Conservation (phyloP, 768 basidiomycete genomes). For the Hericium rajendrae region DNA sequence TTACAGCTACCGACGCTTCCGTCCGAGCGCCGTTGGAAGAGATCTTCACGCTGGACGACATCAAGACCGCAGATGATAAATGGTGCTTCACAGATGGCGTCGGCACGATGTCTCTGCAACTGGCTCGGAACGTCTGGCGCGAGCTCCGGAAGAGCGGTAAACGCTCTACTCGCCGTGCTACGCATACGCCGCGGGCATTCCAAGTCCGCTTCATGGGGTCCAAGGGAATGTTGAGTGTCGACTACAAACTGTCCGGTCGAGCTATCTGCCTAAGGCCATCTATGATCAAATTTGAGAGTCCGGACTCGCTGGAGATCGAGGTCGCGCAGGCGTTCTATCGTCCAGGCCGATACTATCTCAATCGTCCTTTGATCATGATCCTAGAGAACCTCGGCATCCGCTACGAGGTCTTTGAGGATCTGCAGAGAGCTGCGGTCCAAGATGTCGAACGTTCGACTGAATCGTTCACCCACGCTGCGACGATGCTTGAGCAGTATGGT, state of each 20-base stretch:
- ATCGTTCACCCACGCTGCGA: constrained; percentile 36
- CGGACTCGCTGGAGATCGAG: constrained; percentile 39
- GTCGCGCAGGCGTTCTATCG: constrained; percentile 56
- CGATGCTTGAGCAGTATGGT: constrained; percentile 45
- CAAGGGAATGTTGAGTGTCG: constrained; percentile 57
- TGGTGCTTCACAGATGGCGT: constrained; percentile 65
- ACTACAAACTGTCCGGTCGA: constrained; percentile 40
- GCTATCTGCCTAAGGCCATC: constrained; percentile 43
- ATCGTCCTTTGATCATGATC: constrained; percentile 62
- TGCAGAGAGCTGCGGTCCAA: constrained; percentile 43
- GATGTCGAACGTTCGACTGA: constrained; percentile 34
- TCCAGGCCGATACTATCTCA: constrained; percentile 46
- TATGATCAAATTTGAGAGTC: constrained; percentile 61
- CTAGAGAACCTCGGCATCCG: constrained; percentile 48
- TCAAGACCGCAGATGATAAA: constrained; percentile 23
- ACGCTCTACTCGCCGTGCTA: constrained; percentile 24
- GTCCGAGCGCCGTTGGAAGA: constrained; percentile 32
- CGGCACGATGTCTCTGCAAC: constrained; percentile 47
- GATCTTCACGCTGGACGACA: constrained; percentile 35
- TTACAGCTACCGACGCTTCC: constrained; percentile 63
- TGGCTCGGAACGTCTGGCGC: constrained; percentile 40
- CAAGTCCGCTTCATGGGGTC: constrained; percentile 57
- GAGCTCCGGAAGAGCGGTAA: constrained; percentile 30
- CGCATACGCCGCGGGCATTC: constrained; percentile 37
- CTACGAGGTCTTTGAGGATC: constrained; percentile 39